Percentiles rank a stretch among this genome's conserved stretches.
Evolutionary conservation across 2,329 filamentous ascomycete genomes (phyloP).

Genomic region (Pezicula radicicola): DNA sequence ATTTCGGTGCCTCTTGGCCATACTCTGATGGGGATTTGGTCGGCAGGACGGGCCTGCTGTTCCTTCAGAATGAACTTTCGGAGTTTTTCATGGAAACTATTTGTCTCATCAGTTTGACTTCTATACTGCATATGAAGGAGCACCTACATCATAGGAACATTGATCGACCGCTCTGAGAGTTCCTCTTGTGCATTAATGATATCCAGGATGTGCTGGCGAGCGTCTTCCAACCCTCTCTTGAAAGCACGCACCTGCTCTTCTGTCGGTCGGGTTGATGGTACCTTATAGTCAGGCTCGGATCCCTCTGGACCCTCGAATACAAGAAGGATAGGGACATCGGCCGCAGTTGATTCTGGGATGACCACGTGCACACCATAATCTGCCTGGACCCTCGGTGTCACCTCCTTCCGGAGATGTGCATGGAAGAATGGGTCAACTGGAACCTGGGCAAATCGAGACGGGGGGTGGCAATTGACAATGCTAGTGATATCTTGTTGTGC

Average conservation of each 20-base stretch:
- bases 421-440: constrained; percentile 78
- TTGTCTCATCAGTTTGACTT: constrained; percentile 21
- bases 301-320: constrained; percentile 69
- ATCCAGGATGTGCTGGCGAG: constrained; percentile 53
- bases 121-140: too few species aligned
- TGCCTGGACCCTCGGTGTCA: constrained; percentile 61
- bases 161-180: constrained; percentile 47
- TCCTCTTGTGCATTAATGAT: constrained; percentile 58
- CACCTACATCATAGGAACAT: constrained; percentile 55
- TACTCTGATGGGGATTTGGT: constrained; percentile 59
- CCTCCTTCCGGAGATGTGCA: constrained; percentile 63
- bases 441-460: constrained; percentile 64
- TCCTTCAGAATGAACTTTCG: constrained; percentile 63
- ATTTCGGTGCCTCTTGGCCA: constrained; percentile 58
- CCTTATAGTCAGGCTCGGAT: constrained; percentile 43
- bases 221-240: constrained; percentile 52
- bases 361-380: constrained; percentile 72
- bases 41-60: constrained; percentile 52
- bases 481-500: constrained; percentile 73
- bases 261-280: constrained; percentile 51
- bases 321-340: constrained; percentile 61
- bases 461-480: constrained; percentile 72
- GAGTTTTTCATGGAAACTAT: constrained; percentile 60
- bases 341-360: constrained; percentile 62
- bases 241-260: constrained; percentile 48